Percentiles rank a stretch among this genome's conserved stretches.
These are phyloP conservation scores for Xylaria sp. DNA, from an alignment of 2,329 filamentous ascomycete genomes.

Conservation along the genomic window DNA sequence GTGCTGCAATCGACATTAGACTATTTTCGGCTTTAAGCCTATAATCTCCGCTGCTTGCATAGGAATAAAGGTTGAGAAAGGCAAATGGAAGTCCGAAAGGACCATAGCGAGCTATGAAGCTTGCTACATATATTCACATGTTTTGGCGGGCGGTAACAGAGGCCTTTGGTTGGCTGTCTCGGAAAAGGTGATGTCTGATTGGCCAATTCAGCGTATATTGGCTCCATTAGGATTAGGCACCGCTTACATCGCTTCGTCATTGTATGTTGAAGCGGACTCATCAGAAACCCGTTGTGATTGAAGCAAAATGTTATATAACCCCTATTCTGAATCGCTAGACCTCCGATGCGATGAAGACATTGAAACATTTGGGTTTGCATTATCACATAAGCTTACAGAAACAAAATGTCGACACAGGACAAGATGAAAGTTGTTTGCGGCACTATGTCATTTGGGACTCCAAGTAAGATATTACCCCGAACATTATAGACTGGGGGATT, in stretches of 20 bases:
- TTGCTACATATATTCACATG: neutral
- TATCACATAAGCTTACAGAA: neutral
- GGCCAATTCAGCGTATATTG: neutral
- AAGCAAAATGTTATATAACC: constrained; percentile 10
- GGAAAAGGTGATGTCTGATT: constrained; percentile 24
- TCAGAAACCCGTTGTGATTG: neutral
- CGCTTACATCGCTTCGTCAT: neutral
- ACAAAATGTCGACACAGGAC: constrained; percentile 19
- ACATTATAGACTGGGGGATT: neutral
- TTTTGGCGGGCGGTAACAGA: neutral
- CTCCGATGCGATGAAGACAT: neutral
- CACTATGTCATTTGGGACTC: constrained; percentile 33
- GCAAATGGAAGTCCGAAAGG: neutral
- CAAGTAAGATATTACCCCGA: constrained; percentile 11
- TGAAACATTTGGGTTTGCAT: neutral
- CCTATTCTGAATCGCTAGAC: neutral
- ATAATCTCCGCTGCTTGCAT: constrained; percentile 7
- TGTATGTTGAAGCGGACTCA: neutral
- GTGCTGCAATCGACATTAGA: neutral
- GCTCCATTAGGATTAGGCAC: neutral
- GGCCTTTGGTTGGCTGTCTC: constrained; percentile 19
- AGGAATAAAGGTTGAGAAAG: neutral
- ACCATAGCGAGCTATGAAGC: neutral
- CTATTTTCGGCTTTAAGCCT: constrained; percentile 16
- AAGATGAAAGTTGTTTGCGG: constrained; percentile 36